Percentiles rank a stretch among this genome's conserved stretches.
These are phyloP conservation scores for Ophiocordyceps polyrhachis-furcata DNA, from an alignment of 2,329 filamentous ascomycete genomes.

Conservation along the genomic window DNA sequence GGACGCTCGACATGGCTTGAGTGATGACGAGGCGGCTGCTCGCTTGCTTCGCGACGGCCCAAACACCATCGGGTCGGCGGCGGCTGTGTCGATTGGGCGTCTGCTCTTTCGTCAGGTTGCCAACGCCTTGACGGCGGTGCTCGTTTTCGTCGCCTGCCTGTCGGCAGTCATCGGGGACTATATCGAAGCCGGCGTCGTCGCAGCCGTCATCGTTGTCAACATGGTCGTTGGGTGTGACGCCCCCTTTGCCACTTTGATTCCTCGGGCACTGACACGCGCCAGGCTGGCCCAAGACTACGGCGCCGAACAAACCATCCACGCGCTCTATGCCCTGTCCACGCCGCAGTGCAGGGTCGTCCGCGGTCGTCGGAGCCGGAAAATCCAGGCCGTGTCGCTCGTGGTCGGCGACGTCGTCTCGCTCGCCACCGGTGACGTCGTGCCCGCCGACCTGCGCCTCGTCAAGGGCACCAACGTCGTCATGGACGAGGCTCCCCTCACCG, in stretches of 20 bases:
- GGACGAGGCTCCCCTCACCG: constrained; percentile 58
- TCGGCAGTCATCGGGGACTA: constrained; percentile 47
- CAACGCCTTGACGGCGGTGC: constrained; percentile 57
- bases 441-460: constrained; percentile 47
- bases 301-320: constrained; percentile 43
- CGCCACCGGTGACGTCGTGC: constrained; percentile 48
- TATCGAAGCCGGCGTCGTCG: constrained; percentile 43
- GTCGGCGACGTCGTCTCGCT: constrained; percentile 46
- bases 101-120: constrained; percentile 61
- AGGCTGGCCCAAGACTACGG: constrained; percentile 42
- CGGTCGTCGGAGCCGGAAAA: constrained; percentile 27
- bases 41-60: constrained; percentile 48
- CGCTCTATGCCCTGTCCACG: constrained; percentile 36
- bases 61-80: constrained; percentile 53
- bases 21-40: constrained; percentile 39
- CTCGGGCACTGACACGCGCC: not conserved
- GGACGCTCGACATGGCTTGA: constrained; percentile 39
- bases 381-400: constrained; percentile 39
- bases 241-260: not conserved
- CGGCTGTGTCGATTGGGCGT: constrained; percentile 54
- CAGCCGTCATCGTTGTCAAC: constrained; percentile 47
- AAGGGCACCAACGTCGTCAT: constrained; percentile 56
- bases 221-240: constrained; percentile 38
- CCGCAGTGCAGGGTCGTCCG: constrained; percentile 41
- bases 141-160: constrained; percentile 55